Conservation (phyloP, 441 rosid species). For the Capsella rubella region DNA sequence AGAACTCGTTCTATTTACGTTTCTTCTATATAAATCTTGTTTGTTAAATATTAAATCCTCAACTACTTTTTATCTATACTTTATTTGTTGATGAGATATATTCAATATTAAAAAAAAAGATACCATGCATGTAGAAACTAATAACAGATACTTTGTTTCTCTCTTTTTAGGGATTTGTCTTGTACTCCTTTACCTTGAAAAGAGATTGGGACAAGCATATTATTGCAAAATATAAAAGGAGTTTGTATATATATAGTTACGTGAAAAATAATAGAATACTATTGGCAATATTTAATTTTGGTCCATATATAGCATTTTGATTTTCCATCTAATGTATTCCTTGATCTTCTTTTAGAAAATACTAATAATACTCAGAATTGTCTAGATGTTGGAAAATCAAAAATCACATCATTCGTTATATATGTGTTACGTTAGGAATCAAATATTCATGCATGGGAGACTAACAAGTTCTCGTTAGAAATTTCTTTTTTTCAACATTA, state of each 20-base stretch:
- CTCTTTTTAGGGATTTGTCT: slow-evolving; percentile 21
- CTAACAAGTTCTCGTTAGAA: background rate
- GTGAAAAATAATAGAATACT: slow-evolving; percentile 12
- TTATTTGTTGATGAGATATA: slow-evolving; percentile 23
- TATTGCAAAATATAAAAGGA: slow-evolving; percentile 11
- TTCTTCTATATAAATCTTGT: slow-evolving; percentile 27
- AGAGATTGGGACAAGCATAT: slow-evolving; percentile 41
- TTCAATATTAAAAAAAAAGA: background rate
- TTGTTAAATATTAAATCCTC: slow-evolving; percentile 11
- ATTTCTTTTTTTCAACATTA: background rate
- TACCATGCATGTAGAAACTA: slow-evolving; percentile 38
- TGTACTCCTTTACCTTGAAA: slow-evolving; percentile 38
- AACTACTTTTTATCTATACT: slow-evolving; percentile 34
- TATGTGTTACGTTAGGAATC: slow-evolving; percentile 18
- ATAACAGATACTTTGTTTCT: background rate
- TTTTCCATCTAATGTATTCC: slow-evolving; percentile 1
- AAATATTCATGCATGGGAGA: slow-evolving; percentile 14
- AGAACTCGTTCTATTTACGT: slow-evolving; percentile 32
- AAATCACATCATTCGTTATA: slow-evolving; percentile 1
- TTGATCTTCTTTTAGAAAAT: background rate
- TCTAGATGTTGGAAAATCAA: background rate
- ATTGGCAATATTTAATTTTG: slow-evolving; percentile 15
- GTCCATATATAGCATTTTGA: slow-evolving; percentile 17
- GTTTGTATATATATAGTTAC: slow-evolving; percentile 23
- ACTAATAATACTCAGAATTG: background rate